Conservation (phyloP, 257 asterid genomes). For the Primulina huaijiensis region DNA sequence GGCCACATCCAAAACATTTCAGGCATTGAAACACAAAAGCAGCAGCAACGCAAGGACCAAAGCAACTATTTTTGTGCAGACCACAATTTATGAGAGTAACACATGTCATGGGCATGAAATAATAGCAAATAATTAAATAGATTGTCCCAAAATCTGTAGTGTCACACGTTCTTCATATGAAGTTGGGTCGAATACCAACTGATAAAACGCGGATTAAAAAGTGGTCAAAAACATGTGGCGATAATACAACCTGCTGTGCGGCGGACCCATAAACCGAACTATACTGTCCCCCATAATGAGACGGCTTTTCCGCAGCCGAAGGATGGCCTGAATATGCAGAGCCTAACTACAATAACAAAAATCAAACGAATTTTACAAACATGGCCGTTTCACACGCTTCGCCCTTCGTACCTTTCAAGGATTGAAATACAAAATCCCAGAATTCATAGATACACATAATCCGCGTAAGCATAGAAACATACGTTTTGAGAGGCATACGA, state of each 20-base stretch:
- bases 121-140: neutral
- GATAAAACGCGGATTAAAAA: neutral
- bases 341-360: conserved; percentile 44
- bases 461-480: conserved; percentile 5
- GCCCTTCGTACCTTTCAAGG: neutral
- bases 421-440: neutral
- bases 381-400: neutral
- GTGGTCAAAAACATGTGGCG: neutral
- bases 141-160: neutral
- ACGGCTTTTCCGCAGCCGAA: conserved; percentile 43
- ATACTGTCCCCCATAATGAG: conserved; percentile 72
- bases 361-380: neutral
- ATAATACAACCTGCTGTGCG: conserved; percentile 65
- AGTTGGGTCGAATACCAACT: neutral
- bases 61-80: no score
- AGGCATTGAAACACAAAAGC: no score
- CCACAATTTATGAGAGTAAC: no score
- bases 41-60: no score
- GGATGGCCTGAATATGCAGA: conserved; percentile 45
- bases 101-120: no score
- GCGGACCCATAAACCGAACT: conserved; percentile 63
- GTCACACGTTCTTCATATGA: neutral
- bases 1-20: no score
- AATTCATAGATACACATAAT: neutral
- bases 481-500: conserved; percentile 52